Percentiles rank a stretch among this genome's conserved stretches.
Evolutionary conservation across 805 yeast species (phyloP).

Genomic region (Candida argentea): DNA sequence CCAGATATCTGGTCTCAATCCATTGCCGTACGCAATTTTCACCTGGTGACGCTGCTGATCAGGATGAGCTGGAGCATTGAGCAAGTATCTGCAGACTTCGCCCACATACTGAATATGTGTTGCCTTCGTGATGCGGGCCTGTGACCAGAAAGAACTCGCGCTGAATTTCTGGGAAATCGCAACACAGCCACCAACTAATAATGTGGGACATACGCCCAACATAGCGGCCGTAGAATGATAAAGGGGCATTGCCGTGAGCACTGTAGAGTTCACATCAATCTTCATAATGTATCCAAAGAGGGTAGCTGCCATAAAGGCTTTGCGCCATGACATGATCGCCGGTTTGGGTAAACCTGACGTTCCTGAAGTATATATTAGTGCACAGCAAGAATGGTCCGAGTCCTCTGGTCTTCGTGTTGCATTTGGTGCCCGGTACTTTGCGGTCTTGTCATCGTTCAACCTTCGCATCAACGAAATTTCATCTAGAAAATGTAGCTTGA

Average conservation of each 20-base stretch:
- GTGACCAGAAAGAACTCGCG: slow-evolving; percentile 82
- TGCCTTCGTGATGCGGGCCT: slow-evolving; percentile 58
- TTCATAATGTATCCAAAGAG: slow-evolving; percentile 63
- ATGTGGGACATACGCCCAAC: slow-evolving; percentile 67
- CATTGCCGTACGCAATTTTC: slow-evolving; percentile 79
- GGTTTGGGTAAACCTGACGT: slow-evolving; percentile 94
- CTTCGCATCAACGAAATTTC: slow-evolving; percentile 40
- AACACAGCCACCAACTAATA: slow-evolving; percentile 58
- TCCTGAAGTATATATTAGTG: slow-evolving; percentile 83
- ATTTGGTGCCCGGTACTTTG: slow-evolving; percentile 46
- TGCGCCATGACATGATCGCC: slow-evolving; percentile 88
- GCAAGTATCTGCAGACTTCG: slow-evolving; percentile 81
- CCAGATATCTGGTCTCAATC: slow-evolving; percentile 87
- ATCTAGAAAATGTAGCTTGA: slow-evolving; percentile 37
- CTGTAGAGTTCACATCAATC: slow-evolving; percentile 41
- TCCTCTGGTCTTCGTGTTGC: slow-evolving; percentile 48
- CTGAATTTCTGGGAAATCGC: slow-evolving; percentile 78
- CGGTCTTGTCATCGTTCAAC: slow-evolving; percentile 28
- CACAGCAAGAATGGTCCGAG: slow-evolving; percentile 51
- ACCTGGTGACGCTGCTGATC: slow-evolving; percentile 56
- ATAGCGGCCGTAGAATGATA: slow-evolving; percentile 92
- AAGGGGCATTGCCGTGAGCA: slow-evolving; percentile 89
- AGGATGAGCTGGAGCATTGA: slow-evolving; percentile 55
- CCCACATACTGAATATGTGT: slow-evolving; percentile 91
- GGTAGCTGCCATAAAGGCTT: slow-evolving; percentile 59